Base-by-base conservation (phyloP, 148 eudicot species). In the Cornus florida region DNA sequence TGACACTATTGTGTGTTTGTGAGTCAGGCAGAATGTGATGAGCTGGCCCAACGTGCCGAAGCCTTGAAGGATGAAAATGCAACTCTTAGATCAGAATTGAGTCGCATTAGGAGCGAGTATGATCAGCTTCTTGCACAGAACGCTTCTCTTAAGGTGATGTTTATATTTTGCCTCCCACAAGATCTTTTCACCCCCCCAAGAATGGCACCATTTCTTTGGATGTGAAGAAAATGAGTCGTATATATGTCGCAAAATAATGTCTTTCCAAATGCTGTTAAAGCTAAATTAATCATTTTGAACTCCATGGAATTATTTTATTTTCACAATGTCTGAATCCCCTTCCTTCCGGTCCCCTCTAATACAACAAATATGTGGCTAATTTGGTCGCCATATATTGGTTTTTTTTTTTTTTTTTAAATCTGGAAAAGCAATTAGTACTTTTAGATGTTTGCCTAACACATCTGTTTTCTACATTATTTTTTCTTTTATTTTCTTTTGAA, bases 31-130 rank as follows among this genome's bases (percentile, higher is more conserved):
- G 97, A 93, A 87, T 95, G 99, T 67, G 99, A 95, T 75, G 99
- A 93, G 86, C 79, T 95, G 80, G 94, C 94, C 56, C 95, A 89
- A 82, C 99, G 95, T 77, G 94, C 99, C 83, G 97, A 93, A 56
- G 82, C 78, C 75, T 83, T 95, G 82, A 92, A 88, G 78, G 97
- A 93, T 77, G 99, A 95, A 78, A 95, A 95, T 84, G 87, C 94
- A 17, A 85, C 79, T 82, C 99, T 96, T 80, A 93, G 94, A 83
- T 84, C 95, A 65, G 95, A 96, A 81, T 77, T 93, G 80, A 84
- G 80, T 79, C 95, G 89, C 73, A 79, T 94, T 67, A 86, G 89
- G 81, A 89, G 83, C 46, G 95, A 93, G 60, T 92, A 90, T 79
- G 98, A 96, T 53, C 92, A 93, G 84, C 91, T 92, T 81, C 78